Base-by-base conservation (phyloP, 345 rosid genomes). In the Erucastrum elatum region DNA sequence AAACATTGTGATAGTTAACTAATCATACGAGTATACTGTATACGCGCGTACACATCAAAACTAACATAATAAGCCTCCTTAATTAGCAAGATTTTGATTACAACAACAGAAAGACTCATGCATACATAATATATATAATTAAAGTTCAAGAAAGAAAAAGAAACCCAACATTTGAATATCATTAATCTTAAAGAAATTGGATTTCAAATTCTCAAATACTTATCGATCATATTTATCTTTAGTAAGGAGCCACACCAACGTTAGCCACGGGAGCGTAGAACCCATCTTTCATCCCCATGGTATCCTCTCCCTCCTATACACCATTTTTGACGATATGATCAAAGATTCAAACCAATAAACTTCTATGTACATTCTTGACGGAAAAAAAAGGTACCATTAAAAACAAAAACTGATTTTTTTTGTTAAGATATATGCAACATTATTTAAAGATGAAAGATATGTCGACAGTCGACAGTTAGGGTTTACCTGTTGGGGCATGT, bases 271-370 rank as follows among this genome's bases (percentile, higher is more conserved):
- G 83, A 82, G 86, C 84, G 66, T 87, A 88, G 77, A 88, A 87
- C 64, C 96, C 98, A 64, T 91, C 98, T 82, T 90, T 95, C 87
- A 86, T 84, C 56, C 82, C 80, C 85, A 82, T 83, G 56, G 87
- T 91, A 62, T 93, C 97, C 59, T 90, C 94, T 75, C 87, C 97
- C 37, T 90, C 98, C 99, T 93, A 30, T 9, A 63, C 37, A 49
- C 25, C 58, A 70, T 63, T 41, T 58, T 58, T 25, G 10, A 34
- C 13, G 9, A 39, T 13, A 72, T 26, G 55, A 59, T 78, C 68
- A 63, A 70, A 21, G 21, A 21, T 21, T 21, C 21, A 21, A 77
- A 51, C 17, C 44, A 51, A 51, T 59, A 59, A 9, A 59, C 33
- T 12, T 69, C 8, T 31, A 62, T 64, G 46, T 64, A 34, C 7